Base-by-base conservation (phyloP, 768 basidiomycete species). In the Lactifluus piperatus region DNA sequence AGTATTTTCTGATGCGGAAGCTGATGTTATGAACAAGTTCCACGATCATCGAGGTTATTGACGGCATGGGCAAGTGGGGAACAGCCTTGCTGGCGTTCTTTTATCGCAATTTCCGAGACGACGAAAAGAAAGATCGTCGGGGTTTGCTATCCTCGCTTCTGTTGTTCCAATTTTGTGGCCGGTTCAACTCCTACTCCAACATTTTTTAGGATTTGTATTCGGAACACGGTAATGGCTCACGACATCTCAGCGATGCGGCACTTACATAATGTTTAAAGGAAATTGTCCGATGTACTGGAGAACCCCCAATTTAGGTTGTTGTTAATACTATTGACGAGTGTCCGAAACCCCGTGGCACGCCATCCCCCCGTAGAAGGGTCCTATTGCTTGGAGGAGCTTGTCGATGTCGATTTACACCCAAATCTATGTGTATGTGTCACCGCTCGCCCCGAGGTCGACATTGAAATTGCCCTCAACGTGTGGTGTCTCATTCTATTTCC, bases 381-480 rank as follows among this genome's bases (percentile, higher is more conserved):
- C 34, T 52, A 13, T 2, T 18, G 0, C 7, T 52, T 18, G 18
- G 26, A 36, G 11, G n/a, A 20, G 5, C 41, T 58, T 2, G 50
- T 52, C 18, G 16, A 13, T 18, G 11, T 24, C 1, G 43, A 11
- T 0, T 3, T 46, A n/a, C n/a, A n/a, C 6, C 14, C 50, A 3
- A 22, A 58, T 29, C 4, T 58, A 34, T 43, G 43, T 27, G 24
- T 58, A 22, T 58, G 57, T 16, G 16, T 58, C n/a, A 51, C 57
- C 2, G 46, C 51, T n/a, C 34, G 57, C 13, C 57, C 34, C 1
- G 51, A 58, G 44, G 14, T 5, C 7, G 57, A 58, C 51, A 53
- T 58, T 11, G 20, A 10, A 2, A 2, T 16, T 4, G 7, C 22
- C 43, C 51, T 58, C 1, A 16, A 29, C 44, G 51, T 0, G 8